These are phyloP conservation scores for Emergomyces pasteurianus DNA, from an alignment of 2,329 filamentous ascomycete genomes.

Conservation along the genomic window DNA sequence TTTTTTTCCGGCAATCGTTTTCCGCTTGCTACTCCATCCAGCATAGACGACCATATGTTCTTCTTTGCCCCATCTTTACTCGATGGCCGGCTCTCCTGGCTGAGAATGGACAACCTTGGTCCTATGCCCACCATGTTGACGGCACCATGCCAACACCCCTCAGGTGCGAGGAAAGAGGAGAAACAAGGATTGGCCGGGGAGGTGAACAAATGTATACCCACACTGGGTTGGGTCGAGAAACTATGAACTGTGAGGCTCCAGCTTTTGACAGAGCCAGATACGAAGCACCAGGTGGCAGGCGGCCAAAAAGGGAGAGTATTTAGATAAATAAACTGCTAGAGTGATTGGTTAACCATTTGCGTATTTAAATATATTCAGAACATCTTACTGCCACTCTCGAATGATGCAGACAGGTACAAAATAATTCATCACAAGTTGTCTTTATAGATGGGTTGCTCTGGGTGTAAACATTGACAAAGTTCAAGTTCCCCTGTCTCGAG, in stretches of 20 bases:
- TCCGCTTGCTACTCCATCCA: constrained; percentile 79
- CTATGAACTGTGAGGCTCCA: neutral
- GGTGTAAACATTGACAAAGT: neutral
- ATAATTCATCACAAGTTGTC: neutral
- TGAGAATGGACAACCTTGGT: constrained; percentile 28
- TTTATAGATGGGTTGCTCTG: neutral
- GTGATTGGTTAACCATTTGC: neutral
- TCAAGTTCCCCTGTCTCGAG: neutral
- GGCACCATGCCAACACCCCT: constrained; percentile 22
- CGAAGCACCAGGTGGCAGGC: neutral
- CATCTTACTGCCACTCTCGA: neutral
- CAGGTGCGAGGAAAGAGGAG: neutral
- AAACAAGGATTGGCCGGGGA: neutral
- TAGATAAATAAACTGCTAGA: neutral
- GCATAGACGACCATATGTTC: constrained; percentile 89
- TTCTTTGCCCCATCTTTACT: constrained; percentile 59
- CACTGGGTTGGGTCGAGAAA: neutral
- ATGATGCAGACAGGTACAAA: neutral
- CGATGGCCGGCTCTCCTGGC: constrained; percentile 29
- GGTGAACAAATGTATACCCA: neutral
- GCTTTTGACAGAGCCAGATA: neutral
- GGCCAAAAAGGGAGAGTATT: neutral
- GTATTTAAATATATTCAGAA: neutral
- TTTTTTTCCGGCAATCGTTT: constrained; percentile 89
- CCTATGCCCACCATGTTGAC: constrained; percentile 26